Evolutionary conservation across 257 asterid species (phyloP).

Genomic region (Salvia miltiorrhiza): DNA sequence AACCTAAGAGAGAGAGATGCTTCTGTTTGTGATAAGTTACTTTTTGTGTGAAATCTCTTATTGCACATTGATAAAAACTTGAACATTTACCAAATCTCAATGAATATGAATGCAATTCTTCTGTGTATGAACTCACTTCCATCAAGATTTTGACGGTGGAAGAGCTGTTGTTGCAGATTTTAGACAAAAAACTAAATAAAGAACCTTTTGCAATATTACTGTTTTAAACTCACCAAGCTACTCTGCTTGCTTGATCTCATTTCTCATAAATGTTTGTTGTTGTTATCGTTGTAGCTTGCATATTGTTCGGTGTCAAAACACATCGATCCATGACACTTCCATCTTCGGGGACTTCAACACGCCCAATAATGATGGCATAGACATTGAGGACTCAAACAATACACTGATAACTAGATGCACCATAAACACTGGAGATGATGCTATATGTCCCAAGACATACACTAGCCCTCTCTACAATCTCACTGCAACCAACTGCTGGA

Average conservation of each 20-base stretch:
- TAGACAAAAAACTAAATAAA: neutral
- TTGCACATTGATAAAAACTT: neutral
- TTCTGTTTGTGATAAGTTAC: neutral
- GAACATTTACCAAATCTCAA: neutral
- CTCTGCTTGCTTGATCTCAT: neutral
- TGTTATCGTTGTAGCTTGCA: constrained; percentile 55
- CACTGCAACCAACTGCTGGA: constrained; percentile 78
- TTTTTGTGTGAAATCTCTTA: too few relatives aligned
- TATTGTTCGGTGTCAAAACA: constrained; percentile 66
- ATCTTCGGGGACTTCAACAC: constrained; percentile 80
- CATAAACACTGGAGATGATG: constrained; percentile 95
- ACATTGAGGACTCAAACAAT: constrained; percentile 84
- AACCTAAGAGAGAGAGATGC: neutral
- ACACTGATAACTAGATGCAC: constrained; percentile 68
- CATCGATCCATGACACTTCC: constrained; percentile 56
- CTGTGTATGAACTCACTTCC: neutral
- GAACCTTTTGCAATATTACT: neutral
- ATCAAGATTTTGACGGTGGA: neutral
- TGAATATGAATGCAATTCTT: neutral
- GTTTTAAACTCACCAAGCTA: neutral
- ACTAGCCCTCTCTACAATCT: constrained; percentile 66
- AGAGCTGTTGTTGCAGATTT: neutral
- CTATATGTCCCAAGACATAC: constrained; percentile 84
- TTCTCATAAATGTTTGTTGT: neutral
- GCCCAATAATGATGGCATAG: constrained; percentile 94